Evolutionary conservation across 352 stramenopile species (phyloP), one percentile per base, ranked within the genome.

Genomic region (Thraustotheca clavata): DNA sequence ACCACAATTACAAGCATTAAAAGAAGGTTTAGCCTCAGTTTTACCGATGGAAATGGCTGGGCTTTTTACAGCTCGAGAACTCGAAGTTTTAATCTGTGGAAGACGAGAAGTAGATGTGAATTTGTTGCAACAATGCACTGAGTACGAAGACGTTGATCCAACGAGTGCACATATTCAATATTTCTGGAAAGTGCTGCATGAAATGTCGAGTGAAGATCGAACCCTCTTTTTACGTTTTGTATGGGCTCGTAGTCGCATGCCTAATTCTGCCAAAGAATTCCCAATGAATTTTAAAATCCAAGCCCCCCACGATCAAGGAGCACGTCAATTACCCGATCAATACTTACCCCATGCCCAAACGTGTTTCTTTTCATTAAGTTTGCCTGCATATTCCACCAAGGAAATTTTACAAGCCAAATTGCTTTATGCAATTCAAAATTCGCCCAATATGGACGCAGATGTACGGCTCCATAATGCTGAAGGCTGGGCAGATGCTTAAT

Each of bases 181-280:
- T 33, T 99, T 99, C 71, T 99, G 96, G 96, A 88, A 99, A 48
- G 91, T 97, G 48, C 74, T 99, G 31, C 80, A 91, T 24, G 95
- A 98, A 73, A 97, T 99, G 84, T 95, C 83, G 46, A 96, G 88
- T 49, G 89, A 97, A 38, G 94, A 99, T 60, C 79, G 94, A 20
- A 98, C 95, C 35, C 81, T 82, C 18, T 99, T 99, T 68, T 73
- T 99, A 46, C 94, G 96, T 60, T 99, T 99, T 77, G 96, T 98
- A 32, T 99, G 94, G 88, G 97, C 96, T 6, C 87, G 96, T 40
- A 98, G 92, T 60, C 89, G 95, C 50, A 95, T 99, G 74, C 97
- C 97, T 39, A 89, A 96, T 63, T 98, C 91, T 60, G 91, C 96
- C 40, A 97, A 96, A 70, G 96, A 99, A 68, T 99, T 99, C 63